Evolutionary conservation across 1,284 basidiomycete species (phyloP).

Genomic region (Hemileia vastatrix): DNA sequence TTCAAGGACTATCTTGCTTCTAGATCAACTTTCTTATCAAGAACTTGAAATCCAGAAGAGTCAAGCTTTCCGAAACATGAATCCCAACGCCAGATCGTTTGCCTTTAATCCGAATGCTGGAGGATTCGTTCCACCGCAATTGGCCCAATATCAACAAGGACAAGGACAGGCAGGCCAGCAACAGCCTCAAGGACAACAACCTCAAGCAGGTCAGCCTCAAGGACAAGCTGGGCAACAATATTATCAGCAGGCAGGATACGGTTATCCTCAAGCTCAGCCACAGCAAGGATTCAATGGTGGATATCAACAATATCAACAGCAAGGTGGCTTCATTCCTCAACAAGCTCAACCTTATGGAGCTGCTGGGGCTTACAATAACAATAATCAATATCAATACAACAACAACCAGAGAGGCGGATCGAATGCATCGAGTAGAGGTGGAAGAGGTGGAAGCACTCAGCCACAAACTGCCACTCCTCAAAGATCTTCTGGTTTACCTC

Average conservation of each 20-base stretch:
- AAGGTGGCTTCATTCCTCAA: not conserved
- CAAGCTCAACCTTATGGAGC: conserved; percentile 24
- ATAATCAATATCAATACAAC: conserved; percentile 10
- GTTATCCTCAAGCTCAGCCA: not conserved
- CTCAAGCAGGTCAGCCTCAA: not conserved
- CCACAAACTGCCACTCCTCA: not conserved
- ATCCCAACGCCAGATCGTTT: conserved; percentile 43
- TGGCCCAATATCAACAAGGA: conserved; percentile 28
- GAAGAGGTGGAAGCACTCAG: not conserved
- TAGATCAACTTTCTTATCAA: too few relatives aligned
- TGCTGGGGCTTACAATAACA: conserved; percentile 24
- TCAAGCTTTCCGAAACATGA: conserved; percentile 28
- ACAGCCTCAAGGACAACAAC: conserved; percentile 16
- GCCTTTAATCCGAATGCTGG: conserved; percentile 40
- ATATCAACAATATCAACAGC: not conserved
- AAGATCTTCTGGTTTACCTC: not conserved
- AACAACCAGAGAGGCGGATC: not conserved
- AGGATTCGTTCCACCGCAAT: conserved; percentile 37
- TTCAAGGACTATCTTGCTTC: too few relatives aligned
- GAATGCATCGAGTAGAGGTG: not conserved
- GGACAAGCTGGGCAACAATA: not conserved
- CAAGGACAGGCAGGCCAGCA: conserved; percentile 27
- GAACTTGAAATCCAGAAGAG: too few relatives aligned
- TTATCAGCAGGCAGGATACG: not conserved
- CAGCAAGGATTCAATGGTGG: not conserved